Base-by-base conservation (phyloP, 2,329 filamentous ascomycete species). In the Pyrenochaeta sp. region DNA sequence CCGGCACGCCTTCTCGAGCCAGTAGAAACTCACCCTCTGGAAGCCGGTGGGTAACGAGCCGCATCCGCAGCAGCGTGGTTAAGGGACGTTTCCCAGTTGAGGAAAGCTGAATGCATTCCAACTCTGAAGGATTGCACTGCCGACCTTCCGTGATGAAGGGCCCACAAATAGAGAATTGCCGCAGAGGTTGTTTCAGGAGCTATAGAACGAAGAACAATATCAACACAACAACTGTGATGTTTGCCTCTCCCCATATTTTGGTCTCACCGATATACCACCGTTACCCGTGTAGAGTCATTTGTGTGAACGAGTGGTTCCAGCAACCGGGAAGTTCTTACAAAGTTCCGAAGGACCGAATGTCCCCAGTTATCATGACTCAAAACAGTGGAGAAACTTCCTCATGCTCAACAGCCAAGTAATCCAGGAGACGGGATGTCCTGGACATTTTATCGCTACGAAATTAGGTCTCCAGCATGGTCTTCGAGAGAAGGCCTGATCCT, bases 51-150 rank as follows among this genome's bases (percentile, higher is more conserved):
- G 24, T 10, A 27, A 27, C 7, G 17, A 21, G 17, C 19, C 17
- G 31, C 18, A 34, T 8, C 18, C 31, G 31, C 31, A 3, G 14
- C 22, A 20, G 9, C 4, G 10, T 4, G 15, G 8, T 21, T 11
- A 17, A n/a, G 8, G 17, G 10, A 6, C 4, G 9, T 6, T 20
- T n/a, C 6, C 17, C 7, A 18, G 10, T 20, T 11, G n/a, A 18
- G 30, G 18, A n/a, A 32, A 20, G 29, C n/a, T 24, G 3, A 17
- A 41, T 41, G 14, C 37, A 26, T 41, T 24, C 2, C 18, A 31
- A 28, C 24, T 14, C 10, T 15, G 28, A 26, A 34, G 37, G 29
- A 17, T 23, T 17, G 20, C 26, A 10, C 8, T 24, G 7, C 38
- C 22, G 29, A 17, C 8, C 29, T 28, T 23, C 22, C 6, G 10